Evolutionary conservation across 441 rosid genomes (phyloP).

Genomic region (Geranium incanum): DNA sequence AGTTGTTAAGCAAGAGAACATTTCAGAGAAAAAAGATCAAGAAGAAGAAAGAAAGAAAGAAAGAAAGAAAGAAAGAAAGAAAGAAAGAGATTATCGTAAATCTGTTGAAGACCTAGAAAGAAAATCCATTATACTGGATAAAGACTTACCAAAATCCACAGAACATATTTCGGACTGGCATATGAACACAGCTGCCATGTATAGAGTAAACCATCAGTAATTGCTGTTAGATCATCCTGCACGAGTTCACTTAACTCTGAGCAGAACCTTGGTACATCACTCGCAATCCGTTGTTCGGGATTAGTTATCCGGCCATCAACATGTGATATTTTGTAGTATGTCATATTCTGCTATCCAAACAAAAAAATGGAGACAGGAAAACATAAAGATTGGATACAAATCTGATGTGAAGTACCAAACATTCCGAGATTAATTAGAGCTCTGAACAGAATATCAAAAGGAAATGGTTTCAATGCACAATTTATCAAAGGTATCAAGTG

Average conservation of each 20-base stretch:
- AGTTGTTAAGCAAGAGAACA: constrained; percentile 9
- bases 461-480: not conserved
- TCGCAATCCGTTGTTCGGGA: constrained; percentile 96
- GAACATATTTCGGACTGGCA: constrained; percentile 92
- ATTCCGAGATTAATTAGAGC: not conserved
- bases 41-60: too few relatives aligned
- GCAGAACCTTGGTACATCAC: constrained; percentile 93
- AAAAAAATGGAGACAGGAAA: constrained; percentile 19
- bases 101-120: not conserved
- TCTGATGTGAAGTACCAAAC: not conserved
- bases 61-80: not conserved
- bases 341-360: constrained; percentile 75
- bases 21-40: not conserved
- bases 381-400: not conserved
- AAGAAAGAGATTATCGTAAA: not conserved
- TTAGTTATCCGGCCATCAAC: constrained; percentile 88
- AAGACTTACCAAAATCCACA: constrained; percentile 84
- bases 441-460: constrained; percentile 9
- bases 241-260: constrained; percentile 93
- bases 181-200: constrained; percentile 98
- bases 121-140: constrained; percentile 13
- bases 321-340: constrained; percentile 91
- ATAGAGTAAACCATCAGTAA: constrained; percentile 80
- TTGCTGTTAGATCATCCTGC: constrained; percentile 87
- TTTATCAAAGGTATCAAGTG: not conserved